Base-by-base conservation (phyloP, 192 early-diverging fungal species). In the Backusella parvicylindrica region DNA sequence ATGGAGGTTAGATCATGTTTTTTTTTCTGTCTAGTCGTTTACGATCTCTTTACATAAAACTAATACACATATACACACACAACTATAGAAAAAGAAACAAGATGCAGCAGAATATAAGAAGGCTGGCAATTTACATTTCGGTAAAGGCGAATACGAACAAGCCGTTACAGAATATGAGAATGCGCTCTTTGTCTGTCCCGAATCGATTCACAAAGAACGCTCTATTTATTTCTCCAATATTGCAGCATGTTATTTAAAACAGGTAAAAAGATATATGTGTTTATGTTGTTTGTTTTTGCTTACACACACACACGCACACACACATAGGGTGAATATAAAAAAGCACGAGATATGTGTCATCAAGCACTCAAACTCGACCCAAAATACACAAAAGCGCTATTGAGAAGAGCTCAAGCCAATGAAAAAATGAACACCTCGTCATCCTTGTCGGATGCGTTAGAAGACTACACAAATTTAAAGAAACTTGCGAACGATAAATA, bases 161-260 rank as follows among this genome's bases (percentile, higher is more conserved):
- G 70, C 76, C 16, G 70, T 78, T 15, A 66, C 43, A 2, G 40
- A 73, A 28, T 63, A 73, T 21, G 72, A 79, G 9, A 76, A 80
- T 31, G 72, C 79, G 2, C 28, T 70, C 0, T 31, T 64, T 1
- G 63, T 64, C 1, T 66, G 49, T 50, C 64, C 74, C 23, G 41
- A 32, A 18, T 60, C 56, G 16, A 37, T 30, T 53, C 74, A 63
- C n/a, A 71, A 87, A 66, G 88, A 89, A 53, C 76, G 84, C 35
- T 84, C 89, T 15, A 68, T 90, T 11, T 91, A 85, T 67, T 84
- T 82, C 49, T 73, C 79, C 47, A 92, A 92, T 68, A 89, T 92
- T 60, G 91, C 87, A 37, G 90, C 91, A 6, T 92, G 91, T 66
- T 73, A 89, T 36, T 76, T 92, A 66, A 87, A 90, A 69, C 70